These are phyloP conservation scores for Nevesoporus exiguus DNA, from an alignment of 768 basidiomycete species.

Conservation along the genomic window DNA sequence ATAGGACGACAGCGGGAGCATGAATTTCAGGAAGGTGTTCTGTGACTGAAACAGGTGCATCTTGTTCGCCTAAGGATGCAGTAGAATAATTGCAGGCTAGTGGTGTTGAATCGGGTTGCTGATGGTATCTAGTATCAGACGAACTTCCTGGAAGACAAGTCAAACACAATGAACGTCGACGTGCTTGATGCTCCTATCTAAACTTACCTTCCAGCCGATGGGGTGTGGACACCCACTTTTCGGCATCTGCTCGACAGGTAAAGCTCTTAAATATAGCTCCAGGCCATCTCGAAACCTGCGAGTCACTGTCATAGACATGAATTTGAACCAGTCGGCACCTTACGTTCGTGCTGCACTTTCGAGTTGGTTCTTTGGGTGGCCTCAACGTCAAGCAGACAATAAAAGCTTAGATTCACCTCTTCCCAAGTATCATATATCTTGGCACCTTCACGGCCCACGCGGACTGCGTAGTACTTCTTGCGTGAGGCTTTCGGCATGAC, in stretches of 20 bases:
- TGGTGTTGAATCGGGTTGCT: not conserved
- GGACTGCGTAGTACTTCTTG: constrained; percentile 60
- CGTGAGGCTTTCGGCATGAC: constrained; percentile 30
- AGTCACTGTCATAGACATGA: not conserved
- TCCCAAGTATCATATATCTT: constrained; percentile 58
- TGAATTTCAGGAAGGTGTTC: not conserved
- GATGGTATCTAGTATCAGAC: not conserved
- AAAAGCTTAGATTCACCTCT: constrained; percentile 40
- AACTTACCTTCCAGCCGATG: constrained; percentile 18
- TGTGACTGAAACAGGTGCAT: not conserved
- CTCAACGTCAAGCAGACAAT: not conserved
- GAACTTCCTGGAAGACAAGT: constrained; percentile 6
- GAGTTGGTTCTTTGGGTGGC: not conserved
- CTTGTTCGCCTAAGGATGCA: not conserved
- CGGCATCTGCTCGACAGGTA: constrained; percentile 39
- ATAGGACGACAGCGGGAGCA: constrained; percentile 36
- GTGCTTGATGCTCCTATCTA: not conserved
- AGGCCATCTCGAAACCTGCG: constrained; percentile 53
- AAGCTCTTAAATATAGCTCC: constrained; percentile 55
- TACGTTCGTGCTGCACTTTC: constrained; percentile 52
- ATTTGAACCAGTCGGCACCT: not conserved
- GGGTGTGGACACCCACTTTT: constrained; percentile 42
- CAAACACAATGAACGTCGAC: not conserved
- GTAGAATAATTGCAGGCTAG: not conserved
- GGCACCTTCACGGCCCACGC: constrained; percentile 53